Conservation (phyloP, 192 early-diverging fungal genomes). For the Powellomyces hirtus region DNA sequence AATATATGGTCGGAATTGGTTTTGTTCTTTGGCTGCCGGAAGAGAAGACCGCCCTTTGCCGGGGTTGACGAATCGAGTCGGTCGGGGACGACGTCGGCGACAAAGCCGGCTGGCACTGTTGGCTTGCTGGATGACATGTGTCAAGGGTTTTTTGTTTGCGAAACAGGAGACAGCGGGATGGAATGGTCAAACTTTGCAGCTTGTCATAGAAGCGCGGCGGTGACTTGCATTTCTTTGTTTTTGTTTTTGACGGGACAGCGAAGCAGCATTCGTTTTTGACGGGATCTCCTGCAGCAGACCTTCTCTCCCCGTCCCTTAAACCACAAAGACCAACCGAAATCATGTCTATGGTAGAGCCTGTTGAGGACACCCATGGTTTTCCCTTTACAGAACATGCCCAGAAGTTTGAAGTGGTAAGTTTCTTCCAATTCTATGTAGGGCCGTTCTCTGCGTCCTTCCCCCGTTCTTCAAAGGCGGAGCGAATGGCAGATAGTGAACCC, state of each 20-base stretch:
- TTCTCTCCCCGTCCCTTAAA: not conserved
- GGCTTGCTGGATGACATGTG: not conserved
- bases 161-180: not conserved
- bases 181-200: not conserved
- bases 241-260: not conserved
- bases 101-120: conserved; percentile 22
- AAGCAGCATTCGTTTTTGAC: not conserved
- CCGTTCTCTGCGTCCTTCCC: not conserved
- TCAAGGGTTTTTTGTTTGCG: not conserved
- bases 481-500: not conserved
- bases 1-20: conserved; percentile 27
- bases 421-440: not conserved
- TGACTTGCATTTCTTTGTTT: not conserved
- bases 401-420: conserved; percentile 43
- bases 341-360: conserved; percentile 51
- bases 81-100: conserved; percentile 10
- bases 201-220: too few species aligned
- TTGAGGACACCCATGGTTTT: conserved; percentile 31
- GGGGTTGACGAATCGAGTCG: conserved; percentile 21
- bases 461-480: not conserved
- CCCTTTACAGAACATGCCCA: conserved; percentile 33
- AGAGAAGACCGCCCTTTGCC: conserved; percentile 14
- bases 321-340: conserved; percentile 14
- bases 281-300: not conserved
- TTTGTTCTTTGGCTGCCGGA: not conserved